phyloP scores from a whole-genome alignment of 164 flowering plant species.

The Tetrastigma voinierianum region DNA sequence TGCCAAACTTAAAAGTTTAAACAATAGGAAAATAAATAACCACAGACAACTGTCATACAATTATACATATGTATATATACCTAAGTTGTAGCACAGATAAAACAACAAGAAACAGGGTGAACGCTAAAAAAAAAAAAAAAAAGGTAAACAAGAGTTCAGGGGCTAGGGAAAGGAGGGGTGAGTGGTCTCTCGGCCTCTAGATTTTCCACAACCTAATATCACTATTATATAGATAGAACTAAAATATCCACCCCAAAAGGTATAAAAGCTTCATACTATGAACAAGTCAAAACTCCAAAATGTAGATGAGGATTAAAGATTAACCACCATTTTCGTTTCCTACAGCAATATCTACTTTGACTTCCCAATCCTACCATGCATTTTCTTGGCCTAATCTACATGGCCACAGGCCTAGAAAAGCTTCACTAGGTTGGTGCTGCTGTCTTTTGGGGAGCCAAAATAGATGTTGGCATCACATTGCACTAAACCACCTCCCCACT shows the following conservation, averaged over 20 bases:
- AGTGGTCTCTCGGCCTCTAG: neutral
- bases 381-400: constrained; percentile 4
- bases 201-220: neutral
- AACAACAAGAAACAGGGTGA: constrained; percentile 1
- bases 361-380: constrained; percentile 6
- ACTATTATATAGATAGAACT: neutral
- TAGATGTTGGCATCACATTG: constrained; percentile 28
- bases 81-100: neutral
- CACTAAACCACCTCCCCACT: constrained; percentile 71
- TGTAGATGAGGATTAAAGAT: neutral
- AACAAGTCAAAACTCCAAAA: constrained; percentile 4
- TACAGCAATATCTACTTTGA: neutral
- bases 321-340: neutral
- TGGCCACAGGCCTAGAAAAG: neutral
- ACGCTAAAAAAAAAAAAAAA: neutral
- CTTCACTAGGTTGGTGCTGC: neutral
- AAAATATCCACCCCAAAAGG: constrained; percentile 1
- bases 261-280: constrained; percentile 4
- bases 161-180: neutral
- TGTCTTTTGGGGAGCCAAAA: neutral
- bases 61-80: neutral
- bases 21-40: neutral
- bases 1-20: too few species aligned
- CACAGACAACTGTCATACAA: neutral
- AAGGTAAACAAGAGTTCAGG: neutral